These are phyloP conservation scores for Excoecaria agallocha DNA, from an alignment of 345 rosid genomes.

Conservation along the genomic window DNA sequence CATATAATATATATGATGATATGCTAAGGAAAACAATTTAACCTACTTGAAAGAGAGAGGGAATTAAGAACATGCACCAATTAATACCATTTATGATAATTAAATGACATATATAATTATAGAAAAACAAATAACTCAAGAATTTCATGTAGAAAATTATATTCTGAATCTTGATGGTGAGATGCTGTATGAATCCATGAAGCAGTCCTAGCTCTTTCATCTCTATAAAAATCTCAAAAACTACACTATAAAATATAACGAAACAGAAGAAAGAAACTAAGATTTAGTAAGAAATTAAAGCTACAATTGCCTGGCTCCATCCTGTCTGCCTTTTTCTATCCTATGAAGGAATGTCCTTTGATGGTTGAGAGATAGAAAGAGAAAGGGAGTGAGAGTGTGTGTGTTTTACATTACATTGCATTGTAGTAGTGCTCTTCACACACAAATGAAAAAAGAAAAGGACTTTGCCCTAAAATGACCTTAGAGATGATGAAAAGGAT, in stretches of 20 bases:
- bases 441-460: neutral
- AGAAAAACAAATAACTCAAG: slow-evolving; percentile 4
- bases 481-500: neutral
- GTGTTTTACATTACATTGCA: neutral
- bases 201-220: neutral
- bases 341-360: slow-evolving; percentile 23
- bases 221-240: neutral
- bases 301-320: slow-evolving; percentile 65
- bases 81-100: slow-evolving; percentile 2
- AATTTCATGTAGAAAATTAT: slow-evolving; percentile 15
- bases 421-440: slow-evolving; percentile 17
- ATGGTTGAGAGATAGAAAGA: slow-evolving; percentile 4
- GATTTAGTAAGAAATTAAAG: neutral
- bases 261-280: slow-evolving; percentile 7
- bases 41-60: neutral
- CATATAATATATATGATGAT: too few relatives aligned
- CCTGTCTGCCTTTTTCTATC: slow-evolving; percentile 52
- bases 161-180: slow-evolving; percentile 12
- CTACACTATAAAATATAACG: neutral
- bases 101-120: neutral
- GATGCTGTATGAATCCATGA: slow-evolving; percentile 3
- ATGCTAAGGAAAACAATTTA: neutral
- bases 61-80: slow-evolving; percentile 15
- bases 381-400: slow-evolving; percentile 3
- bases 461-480: slow-evolving; percentile 21